These are phyloP conservation scores for Saccharum hybrid DNA, from an alignment of 202 grass and related monocot species.

Conservation along the genomic window DNA sequence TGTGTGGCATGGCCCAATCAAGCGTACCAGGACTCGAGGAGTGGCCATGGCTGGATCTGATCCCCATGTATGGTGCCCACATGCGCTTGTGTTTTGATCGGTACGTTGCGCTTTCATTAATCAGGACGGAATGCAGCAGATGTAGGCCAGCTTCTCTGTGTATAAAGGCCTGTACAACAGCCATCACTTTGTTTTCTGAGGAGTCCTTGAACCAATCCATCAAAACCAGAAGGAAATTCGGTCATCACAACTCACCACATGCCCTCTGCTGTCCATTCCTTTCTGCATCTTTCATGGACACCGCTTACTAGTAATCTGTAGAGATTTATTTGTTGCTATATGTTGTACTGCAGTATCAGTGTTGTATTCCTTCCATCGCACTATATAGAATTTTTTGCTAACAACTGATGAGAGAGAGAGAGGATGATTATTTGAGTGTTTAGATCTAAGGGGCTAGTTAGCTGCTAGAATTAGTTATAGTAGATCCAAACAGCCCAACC, in stretches of 20 bases:
- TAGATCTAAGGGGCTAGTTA: too few relatives aligned
- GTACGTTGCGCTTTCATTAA: too few relatives aligned
- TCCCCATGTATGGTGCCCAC: not conserved
- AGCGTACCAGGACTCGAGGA: too few relatives aligned
- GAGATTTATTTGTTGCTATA: not conserved
- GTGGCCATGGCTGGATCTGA: not conserved
- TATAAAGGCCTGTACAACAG: not conserved
- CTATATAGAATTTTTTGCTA: not conserved
- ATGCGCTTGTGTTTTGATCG: not conserved
- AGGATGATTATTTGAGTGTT: not conserved
- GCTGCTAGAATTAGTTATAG: not conserved
- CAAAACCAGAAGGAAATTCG: not conserved
- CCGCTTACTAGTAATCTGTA: not conserved
- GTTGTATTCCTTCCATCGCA: too few relatives aligned
- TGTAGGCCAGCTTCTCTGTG: not conserved
- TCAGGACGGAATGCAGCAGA: too few relatives aligned
- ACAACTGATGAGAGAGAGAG: not conserved
- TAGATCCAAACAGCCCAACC: too few relatives aligned
- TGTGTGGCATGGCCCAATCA: too few relatives aligned
- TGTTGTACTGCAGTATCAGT: too few relatives aligned
- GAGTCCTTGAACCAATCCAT: not conserved
- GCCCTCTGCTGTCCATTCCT: not conserved
- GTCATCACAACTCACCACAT: not conserved
- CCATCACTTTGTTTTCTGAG: not conserved
- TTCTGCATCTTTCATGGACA: slow-evolving; percentile 13